Percentiles rank a stretch among this genome's conserved stretches.
Evolutionary conservation across 495 filamentous ascomycete genomes (phyloP).

Genomic region (Parathielavia appendiculata): DNA sequence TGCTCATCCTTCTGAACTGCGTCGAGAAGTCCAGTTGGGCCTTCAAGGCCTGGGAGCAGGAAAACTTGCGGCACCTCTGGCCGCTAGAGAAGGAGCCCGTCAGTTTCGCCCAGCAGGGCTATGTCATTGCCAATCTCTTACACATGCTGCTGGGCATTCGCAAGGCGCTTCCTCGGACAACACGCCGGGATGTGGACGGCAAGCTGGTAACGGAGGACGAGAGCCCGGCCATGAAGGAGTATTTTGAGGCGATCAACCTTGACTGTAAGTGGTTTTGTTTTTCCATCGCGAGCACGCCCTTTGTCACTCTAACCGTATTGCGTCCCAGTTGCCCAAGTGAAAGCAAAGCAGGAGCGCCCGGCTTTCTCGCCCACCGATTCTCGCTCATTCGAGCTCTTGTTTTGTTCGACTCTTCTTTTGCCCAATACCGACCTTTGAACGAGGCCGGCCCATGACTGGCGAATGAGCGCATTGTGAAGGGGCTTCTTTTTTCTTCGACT

Average conservation of each 20-base stretch:
- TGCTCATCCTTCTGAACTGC: slow-evolving; percentile 69
- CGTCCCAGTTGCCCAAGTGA: slow-evolving; percentile 33
- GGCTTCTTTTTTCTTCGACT: background rate
- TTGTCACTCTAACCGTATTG: background rate
- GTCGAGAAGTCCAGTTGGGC: slow-evolving; percentile 82
- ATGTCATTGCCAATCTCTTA: slow-evolving; percentile 65
- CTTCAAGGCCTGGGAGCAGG: slow-evolving; percentile 67
- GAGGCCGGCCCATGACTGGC: background rate
- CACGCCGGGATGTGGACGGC: slow-evolving; percentile 46
- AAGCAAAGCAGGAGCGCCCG: slow-evolving; percentile 38
- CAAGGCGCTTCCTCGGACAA: slow-evolving; percentile 59
- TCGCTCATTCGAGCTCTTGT: slow-evolving; percentile 61
- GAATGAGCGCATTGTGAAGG: background rate
- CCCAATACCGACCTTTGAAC: slow-evolving; percentile 27
- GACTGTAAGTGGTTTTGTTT: slow-evolving; percentile 47
- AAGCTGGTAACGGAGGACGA: slow-evolving; percentile 51
- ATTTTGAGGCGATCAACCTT: slow-evolving; percentile 57
- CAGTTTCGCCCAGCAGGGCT: slow-evolving; percentile 63
- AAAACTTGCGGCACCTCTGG: slow-evolving; percentile 55
- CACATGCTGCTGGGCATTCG: slow-evolving; percentile 72
- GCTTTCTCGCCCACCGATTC: slow-evolving; percentile 61
- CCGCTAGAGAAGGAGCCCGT: slow-evolving; percentile 64
- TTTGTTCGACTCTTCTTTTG: slow-evolving; percentile 58
- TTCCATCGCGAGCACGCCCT: background rate
- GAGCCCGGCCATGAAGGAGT: slow-evolving; percentile 49